phyloP scores from a whole-genome alignment of 208 protist species.

The Trypanosoma vivax region DNA sequence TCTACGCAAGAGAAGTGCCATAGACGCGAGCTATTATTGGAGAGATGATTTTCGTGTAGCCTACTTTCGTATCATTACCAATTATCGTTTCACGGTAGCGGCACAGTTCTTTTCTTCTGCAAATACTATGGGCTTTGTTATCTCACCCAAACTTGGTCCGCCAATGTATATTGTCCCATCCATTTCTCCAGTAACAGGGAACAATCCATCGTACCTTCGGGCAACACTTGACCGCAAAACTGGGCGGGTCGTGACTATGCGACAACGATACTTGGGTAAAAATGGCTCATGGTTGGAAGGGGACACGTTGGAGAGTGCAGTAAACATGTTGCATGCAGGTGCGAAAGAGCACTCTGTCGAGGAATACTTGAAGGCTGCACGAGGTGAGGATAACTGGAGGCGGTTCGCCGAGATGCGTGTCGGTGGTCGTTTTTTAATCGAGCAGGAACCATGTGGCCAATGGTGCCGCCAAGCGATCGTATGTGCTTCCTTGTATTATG shows the following conservation, averaged over 20 bases:
- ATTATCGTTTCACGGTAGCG: conserved; percentile 38
- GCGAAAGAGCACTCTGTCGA: conserved; percentile 5
- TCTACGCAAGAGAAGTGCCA: conserved; percentile 19
- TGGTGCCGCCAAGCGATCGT: conserved; percentile 18
- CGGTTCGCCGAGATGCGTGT: conserved; percentile 8
- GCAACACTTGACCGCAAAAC: conserved; percentile 32
- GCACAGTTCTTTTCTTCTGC: conserved; percentile 72
- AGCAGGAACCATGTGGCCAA: conserved; percentile 2
- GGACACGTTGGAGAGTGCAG: conserved; percentile 5
- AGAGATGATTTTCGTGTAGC: conserved; percentile 33
- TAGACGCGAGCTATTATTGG: conserved; percentile 36
- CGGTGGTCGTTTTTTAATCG: conserved; percentile 19
- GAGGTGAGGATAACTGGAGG: conserved; percentile 7
- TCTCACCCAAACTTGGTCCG: conserved; percentile 18
- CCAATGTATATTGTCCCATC: conserved; percentile 51
- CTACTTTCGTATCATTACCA: conserved; percentile 46
- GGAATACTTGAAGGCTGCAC: conserved; percentile 6
- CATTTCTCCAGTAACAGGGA: conserved; percentile 56
- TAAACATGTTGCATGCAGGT: background rate
- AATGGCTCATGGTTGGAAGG: conserved; percentile 38
- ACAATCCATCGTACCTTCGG: conserved; percentile 62
- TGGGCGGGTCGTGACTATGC: conserved; percentile 27
- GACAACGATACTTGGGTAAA: conserved; percentile 36
- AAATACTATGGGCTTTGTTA: conserved; percentile 43
- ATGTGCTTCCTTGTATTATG: conserved; percentile 16